These are phyloP conservation scores for Vaccinium macrocarpon DNA, from an alignment of 148 eudicot species.

Conservation along the genomic window DNA sequence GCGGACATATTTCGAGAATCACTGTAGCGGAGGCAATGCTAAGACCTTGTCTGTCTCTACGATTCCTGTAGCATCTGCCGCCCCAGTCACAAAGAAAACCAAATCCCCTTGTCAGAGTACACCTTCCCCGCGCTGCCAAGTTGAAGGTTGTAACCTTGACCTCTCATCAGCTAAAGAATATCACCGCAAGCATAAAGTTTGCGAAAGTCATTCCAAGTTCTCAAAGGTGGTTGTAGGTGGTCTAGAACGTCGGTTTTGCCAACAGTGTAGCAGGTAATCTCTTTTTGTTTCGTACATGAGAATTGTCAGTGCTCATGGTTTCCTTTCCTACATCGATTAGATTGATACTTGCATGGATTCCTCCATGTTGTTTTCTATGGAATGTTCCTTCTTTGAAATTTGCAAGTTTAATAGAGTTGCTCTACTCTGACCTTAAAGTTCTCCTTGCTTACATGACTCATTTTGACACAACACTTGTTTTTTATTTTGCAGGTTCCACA, in stretches of 20 bases:
- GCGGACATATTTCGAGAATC: conserved; percentile 71
- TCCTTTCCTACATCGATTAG: not conserved
- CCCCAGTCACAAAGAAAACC: conserved; percentile 45
- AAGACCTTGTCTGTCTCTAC: conserved; percentile 35
- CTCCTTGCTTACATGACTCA: not conserved
- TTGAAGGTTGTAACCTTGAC: conserved; percentile 84
- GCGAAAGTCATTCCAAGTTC: conserved; percentile 77
- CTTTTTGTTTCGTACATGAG: not conserved
- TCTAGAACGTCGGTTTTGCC: conserved; percentile 87
- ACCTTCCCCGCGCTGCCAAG: conserved; percentile 63
- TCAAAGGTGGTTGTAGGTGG: conserved; percentile 75
- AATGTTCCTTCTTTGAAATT: not conserved
- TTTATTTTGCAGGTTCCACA: conserved; percentile 63
- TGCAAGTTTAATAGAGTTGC: not conserved
- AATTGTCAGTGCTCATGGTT: not conserved
- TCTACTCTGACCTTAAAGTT: not conserved
- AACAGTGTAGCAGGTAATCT: conserved; percentile 93
- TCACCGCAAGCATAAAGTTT: conserved; percentile 84
- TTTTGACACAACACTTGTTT: conserved; percentile 13
- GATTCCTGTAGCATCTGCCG: conserved; percentile 35
- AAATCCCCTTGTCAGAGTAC: conserved; percentile 40
- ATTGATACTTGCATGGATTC: not conserved
- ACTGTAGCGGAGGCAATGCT: conserved; percentile 32
- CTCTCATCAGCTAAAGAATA: conserved; percentile 84
- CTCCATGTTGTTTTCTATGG: not conserved